phyloP scores from a whole-genome alignment of 768 basidiomycete species.

The Termitomyces sp. region DNA sequence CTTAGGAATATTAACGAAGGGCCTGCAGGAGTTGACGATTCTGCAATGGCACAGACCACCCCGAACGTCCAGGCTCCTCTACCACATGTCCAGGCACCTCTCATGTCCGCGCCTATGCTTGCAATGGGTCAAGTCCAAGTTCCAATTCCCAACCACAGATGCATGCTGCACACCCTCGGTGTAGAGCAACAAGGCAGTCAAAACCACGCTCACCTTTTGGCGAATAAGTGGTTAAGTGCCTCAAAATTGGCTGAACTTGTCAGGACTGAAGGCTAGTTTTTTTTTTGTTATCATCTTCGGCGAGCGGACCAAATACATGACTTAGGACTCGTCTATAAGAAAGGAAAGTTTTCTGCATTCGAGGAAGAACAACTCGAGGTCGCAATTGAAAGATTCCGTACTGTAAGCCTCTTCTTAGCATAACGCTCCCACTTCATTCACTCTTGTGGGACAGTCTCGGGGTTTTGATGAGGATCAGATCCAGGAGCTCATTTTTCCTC shows the following conservation, averaged over 20 bases:
- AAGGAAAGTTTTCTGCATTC: constrained; percentile 80
- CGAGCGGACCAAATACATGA: not conserved
- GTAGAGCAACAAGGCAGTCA: constrained; percentile 36
- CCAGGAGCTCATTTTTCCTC: constrained; percentile 61
- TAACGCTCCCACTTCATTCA: not conserved
- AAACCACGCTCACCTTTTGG: constrained; percentile 63
- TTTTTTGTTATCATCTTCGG: not conserved
- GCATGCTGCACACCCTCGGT: constrained; percentile 34
- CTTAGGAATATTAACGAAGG: constrained; percentile 62
- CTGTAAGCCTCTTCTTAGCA: constrained; percentile 30
- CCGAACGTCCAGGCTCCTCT: not conserved
- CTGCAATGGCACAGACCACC: constrained; percentile 9
- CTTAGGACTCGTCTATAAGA: constrained; percentile 78
- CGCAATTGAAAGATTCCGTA: constrained; percentile 60
- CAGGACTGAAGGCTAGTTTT: constrained; percentile 51
- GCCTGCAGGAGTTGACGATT: constrained; percentile 31
- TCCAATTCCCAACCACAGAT: constrained; percentile 18
- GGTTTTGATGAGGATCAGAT: constrained; percentile 51
- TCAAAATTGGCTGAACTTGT: constrained; percentile 65
- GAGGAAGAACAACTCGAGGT: constrained; percentile 62
- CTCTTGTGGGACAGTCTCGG: constrained; percentile 32
- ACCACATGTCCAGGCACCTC: constrained; percentile 7
- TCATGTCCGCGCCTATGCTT: constrained; percentile 9
- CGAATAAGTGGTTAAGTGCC: constrained; percentile 76
- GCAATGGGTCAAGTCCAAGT: not conserved